Base-by-base conservation (phyloP, 2,329 filamentous ascomycete genomes). In the Elsinoe australis region DNA sequence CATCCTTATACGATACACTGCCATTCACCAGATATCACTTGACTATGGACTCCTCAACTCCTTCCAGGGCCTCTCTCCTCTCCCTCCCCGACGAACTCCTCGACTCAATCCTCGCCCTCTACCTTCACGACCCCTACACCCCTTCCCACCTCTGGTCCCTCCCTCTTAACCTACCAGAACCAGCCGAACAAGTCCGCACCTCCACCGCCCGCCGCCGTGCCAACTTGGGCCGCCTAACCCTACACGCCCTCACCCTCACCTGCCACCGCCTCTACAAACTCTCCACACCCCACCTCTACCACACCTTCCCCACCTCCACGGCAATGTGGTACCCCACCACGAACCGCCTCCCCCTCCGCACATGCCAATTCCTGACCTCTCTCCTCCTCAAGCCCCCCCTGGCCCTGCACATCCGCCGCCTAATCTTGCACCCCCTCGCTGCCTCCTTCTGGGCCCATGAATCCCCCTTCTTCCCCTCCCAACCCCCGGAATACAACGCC, bases 311-410 rank as follows among this genome's bases (percentile, higher is more conserved):
- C 9, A 44, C 39, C 6, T 44, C 39, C 9, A 44, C 39, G 8
- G 39, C 39, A 4, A 44, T 44, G 39, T 44, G 39, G 39, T 44
- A 44, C 28, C 39, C 39, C 7, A 24, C 28, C 14, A 44, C 39
- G 9, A 44, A 44, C 17, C 39, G 39, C 18, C 29, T 44, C 4
- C 39, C 39, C 6, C 26, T 44, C 3, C 39, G 39, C 14, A 44
- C 39, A 15, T 44, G 39, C 21, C 24, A 44, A 12, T 44, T 44
- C n/a, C 24, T 44, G 5, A 26, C 31, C 14, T 44, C 39, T 4
- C 22, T 44, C 2, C 39, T 44, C 8, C 5, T 32, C 3, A 44
- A 44, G n/a, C 39, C 39, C 4, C 21, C 39, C 6, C 12, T 44
- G 22, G 39, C 28, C 12, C 26, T 31, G 17, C 26, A 44, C 24